Evolutionary conservation across 2,329 filamentous ascomycete genomes (phyloP).

Genomic region (Alternaria rosae): DNA sequence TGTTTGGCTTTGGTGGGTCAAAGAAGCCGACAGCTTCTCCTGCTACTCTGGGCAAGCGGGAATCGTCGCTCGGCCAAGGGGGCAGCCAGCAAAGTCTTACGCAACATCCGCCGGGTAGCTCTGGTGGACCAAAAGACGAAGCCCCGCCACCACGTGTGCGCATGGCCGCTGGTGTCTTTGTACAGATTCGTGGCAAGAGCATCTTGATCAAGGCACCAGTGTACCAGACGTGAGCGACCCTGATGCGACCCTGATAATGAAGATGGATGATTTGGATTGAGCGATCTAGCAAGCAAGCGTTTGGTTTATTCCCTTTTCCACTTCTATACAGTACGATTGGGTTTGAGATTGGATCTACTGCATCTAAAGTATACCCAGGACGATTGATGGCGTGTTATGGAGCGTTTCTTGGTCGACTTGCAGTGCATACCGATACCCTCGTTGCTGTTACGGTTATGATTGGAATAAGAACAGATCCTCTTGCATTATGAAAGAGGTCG

Average conservation of each 20-base stretch:
- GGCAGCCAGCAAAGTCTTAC: constrained; percentile 47
- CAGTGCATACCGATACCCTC: constrained; percentile 47
- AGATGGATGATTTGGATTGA: constrained; percentile 20
- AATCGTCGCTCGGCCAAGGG: constrained; percentile 48
- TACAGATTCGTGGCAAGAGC: constrained; percentile 58
- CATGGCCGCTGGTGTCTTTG: constrained; percentile 57
- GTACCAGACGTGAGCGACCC: constrained; percentile 45
- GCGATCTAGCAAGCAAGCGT: constrained; percentile 24
- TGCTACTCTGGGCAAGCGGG: constrained; percentile 50
- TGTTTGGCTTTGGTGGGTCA: constrained; percentile 54
- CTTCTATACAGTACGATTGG: constrained; percentile 15
- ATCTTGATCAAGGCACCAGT: constrained; percentile 60
- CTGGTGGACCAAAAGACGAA: constrained; percentile 50
- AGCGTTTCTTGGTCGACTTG: constrained; percentile 20
- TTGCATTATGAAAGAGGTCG: neutral
- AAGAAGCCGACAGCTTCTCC: constrained; percentile 46
- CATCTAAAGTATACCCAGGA: constrained; percentile 28
- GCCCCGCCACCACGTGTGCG: constrained; percentile 54
- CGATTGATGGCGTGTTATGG: constrained; percentile 5
- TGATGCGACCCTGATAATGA: neutral
- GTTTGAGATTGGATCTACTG: constrained; percentile 14
- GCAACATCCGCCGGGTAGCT: constrained; percentile 50
- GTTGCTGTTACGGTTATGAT: constrained; percentile 36
- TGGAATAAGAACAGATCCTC: constrained; percentile 8
- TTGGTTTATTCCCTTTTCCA: constrained; percentile 15